These are phyloP conservation scores for Hirsutella thompsonii DNA, from an alignment of 2,329 filamentous ascomycete species.

Conservation along the genomic window DNA sequence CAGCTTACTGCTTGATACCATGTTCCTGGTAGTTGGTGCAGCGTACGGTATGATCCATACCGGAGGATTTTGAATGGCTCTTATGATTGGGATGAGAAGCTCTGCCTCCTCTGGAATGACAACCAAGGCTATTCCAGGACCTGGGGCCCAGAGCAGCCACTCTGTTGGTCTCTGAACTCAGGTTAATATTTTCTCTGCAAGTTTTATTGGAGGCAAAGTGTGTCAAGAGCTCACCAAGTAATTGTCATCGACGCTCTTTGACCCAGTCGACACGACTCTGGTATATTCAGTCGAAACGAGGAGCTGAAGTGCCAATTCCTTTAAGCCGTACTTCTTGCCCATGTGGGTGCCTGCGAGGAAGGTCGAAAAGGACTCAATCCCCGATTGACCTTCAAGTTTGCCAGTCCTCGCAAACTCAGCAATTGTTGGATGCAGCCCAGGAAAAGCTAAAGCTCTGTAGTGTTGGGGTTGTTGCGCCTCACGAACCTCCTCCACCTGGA, in stretches of 20 bases:
- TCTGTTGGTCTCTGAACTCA: slow-evolving; percentile 36
- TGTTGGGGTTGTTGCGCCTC: slow-evolving; percentile 34
- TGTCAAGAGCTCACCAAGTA: slow-evolving; percentile 3
- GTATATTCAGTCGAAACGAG: slow-evolving; percentile 20
- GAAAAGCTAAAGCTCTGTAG: slow-evolving; percentile 25
- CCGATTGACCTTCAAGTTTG: slow-evolving; percentile 2
- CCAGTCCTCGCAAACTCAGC: slow-evolving; percentile 31
- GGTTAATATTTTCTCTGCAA: neutral
- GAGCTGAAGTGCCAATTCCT: slow-evolving; percentile 8
- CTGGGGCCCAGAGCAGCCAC: slow-evolving; percentile 47
- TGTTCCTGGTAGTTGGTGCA: slow-evolving; percentile 44
- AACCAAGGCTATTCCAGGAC: slow-evolving; percentile 35
- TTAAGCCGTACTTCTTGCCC: slow-evolving; percentile 18
- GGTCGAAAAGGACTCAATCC: slow-evolving; percentile 11
- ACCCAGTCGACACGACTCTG: slow-evolving; percentile 3
- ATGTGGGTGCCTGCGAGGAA: slow-evolving; percentile 27
- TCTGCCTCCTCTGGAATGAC: slow-evolving; percentile 54
- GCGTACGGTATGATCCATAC: slow-evolving; percentile 43
- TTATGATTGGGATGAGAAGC: slow-evolving; percentile 31
- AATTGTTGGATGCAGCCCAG: slow-evolving; percentile 33
- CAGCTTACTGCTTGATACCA: slow-evolving; percentile 45
- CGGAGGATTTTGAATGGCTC: slow-evolving; percentile 1
- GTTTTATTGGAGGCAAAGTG: neutral
- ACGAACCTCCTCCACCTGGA: slow-evolving; percentile 43
- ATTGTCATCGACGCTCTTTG: slow-evolving; percentile 1